Conservation (phyloP, 495 filamentous ascomycete species). For the Talaromyces stipitatus region DNA sequence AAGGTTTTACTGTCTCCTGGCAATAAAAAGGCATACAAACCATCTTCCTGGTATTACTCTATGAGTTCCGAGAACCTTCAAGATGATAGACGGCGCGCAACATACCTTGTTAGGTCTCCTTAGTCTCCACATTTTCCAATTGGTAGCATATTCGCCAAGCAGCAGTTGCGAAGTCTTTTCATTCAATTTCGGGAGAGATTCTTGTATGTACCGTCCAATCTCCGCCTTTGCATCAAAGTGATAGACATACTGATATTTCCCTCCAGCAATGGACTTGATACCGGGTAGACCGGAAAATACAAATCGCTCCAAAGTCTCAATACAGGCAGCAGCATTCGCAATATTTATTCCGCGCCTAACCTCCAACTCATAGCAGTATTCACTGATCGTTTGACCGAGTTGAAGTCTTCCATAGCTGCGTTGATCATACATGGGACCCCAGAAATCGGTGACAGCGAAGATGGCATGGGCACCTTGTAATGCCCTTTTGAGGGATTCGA, state of each 20-base stretch:
- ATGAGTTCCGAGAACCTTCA: neutral
- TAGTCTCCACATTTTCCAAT: neutral
- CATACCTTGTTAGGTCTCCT: neutral
- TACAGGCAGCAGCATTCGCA: neutral
- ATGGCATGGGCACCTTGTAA: constrained; percentile 41
- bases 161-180: neutral
- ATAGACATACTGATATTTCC: constrained; percentile 25
- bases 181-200: neutral
- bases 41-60: neutral
- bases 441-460: constrained; percentile 50
- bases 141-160: neutral
- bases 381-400: constrained; percentile 15
- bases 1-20: neutral
- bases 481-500: constrained; percentile 30
- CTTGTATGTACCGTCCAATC: constrained; percentile 28
- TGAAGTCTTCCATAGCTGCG: neutral
- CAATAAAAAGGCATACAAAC: neutral
- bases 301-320: neutral
- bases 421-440: constrained; percentile 11
- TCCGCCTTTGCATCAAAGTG: constrained; percentile 33
- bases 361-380: constrained; percentile 40
- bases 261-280: constrained; percentile 12
- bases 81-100: neutral
- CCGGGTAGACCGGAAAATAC: neutral
- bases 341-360: constrained; percentile 26